phyloP scores from a whole-genome alignment of 2,329 filamentous ascomycete species.

The Colletotrichum sp. region DNA sequence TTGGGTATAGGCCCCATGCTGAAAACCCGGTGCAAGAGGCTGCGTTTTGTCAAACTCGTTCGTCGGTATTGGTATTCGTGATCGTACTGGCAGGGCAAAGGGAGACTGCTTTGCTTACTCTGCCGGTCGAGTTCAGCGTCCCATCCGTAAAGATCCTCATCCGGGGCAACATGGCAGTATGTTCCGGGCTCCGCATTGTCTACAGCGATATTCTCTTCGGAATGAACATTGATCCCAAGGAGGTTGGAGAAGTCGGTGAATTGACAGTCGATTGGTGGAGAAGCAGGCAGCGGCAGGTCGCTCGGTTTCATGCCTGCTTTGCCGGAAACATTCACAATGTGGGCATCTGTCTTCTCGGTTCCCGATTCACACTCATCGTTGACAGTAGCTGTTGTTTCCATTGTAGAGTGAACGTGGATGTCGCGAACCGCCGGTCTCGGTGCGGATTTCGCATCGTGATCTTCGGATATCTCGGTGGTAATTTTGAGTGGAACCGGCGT shows the following conservation, averaged over 20 bases:
- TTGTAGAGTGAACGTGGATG: neutral
- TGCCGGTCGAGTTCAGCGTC: conserved; percentile 51
- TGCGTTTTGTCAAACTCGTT: conserved; percentile 32
- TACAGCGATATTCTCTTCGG: conserved; percentile 29
- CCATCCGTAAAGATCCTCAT: conserved; percentile 58
- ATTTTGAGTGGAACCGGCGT: conserved; percentile 35
- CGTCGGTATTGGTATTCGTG: conserved; percentile 31
- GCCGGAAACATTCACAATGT: neutral
- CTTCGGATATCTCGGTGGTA: conserved; percentile 25
- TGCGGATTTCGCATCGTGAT: conserved; percentile 6
- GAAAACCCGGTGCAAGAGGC: conserved; percentile 46
- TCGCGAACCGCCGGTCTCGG: conserved; percentile 24
- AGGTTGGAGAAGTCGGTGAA: conserved; percentile 43
- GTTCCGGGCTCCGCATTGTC: conserved; percentile 32
- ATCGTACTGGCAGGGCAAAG: neutral
- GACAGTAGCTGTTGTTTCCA: neutral
- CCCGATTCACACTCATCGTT: neutral
- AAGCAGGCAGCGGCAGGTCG: neutral
- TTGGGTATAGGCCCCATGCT: conserved; percentile 25
- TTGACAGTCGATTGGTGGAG: neutral
- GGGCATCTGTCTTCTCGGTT: neutral
- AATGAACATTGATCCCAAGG: conserved; percentile 35
- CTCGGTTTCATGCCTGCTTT: neutral
- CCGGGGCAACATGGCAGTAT: conserved; percentile 30
- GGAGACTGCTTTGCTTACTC: neutral